Percentiles rank a stretch among this genome's conserved stretches.
These are phyloP conservation scores for Trichosporon sp. DNA, from an alignment of 1,284 basidiomycete genomes.

Conservation along the genomic window DNA sequence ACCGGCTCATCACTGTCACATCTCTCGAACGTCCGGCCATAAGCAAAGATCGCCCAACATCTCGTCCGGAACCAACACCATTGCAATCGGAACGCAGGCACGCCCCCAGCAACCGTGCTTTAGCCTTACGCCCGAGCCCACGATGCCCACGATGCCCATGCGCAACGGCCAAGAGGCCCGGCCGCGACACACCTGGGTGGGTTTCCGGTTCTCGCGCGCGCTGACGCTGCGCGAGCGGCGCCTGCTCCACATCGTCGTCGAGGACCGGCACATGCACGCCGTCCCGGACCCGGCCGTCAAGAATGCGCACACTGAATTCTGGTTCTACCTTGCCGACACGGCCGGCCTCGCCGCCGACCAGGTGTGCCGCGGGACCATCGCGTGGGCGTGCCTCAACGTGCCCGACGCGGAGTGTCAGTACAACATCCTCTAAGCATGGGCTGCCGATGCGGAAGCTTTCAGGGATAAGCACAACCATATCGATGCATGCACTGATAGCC, in stretches of 20 bases:
- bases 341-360: neutral
- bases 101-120: no score
- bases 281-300: neutral
- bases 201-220: neutral
- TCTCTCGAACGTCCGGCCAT: no score
- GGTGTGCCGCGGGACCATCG: neutral
- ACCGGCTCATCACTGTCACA: no score
- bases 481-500: no score
- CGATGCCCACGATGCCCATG: neutral
- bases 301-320: neutral
- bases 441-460: no score
- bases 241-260: neutral
- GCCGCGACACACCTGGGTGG: neutral
- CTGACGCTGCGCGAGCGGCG: neutral
- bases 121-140: no score
- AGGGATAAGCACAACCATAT: no score
- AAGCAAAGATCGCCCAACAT: no score
- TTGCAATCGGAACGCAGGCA: no score
- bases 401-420: neutral
- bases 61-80: no score
- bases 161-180: neutral
- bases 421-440: neutral
- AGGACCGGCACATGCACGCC: neutral
- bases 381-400: neutral
- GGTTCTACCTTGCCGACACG: neutral